Conservation (phyloP, 208 protist genomes). For the Tritrichomonas musculus region DNA sequence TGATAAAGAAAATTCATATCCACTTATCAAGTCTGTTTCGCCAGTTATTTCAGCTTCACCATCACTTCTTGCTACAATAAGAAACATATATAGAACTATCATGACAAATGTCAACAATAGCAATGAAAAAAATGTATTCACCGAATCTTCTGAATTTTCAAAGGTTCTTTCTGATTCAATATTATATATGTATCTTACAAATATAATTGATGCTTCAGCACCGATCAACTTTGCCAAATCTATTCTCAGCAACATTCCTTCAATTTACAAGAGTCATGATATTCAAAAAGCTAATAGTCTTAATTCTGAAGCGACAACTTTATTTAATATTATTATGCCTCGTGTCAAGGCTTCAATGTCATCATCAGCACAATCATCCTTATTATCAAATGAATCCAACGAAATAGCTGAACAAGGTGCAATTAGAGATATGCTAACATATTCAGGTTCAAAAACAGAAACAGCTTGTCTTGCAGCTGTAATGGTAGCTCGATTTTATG, state of each 20-base stretch:
- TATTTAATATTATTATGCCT: no score
- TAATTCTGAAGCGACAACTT: no score
- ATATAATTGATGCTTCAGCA: not conserved
- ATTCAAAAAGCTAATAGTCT: no score
- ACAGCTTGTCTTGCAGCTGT: not conserved
- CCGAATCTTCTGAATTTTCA: not conserved
- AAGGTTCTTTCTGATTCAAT: not conserved
- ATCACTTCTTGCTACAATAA: not conserved
- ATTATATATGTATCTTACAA: not conserved
- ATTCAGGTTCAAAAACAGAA: not conserved
- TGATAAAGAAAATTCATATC: no score
- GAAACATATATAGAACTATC: no score
- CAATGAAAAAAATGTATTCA: not conserved
- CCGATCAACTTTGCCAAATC: not conserved
- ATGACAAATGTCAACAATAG: no score
- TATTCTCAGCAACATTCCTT: no score
- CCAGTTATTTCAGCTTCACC: not conserved
- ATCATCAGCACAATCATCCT: no score
- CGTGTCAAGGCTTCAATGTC: no score
- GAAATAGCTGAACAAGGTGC: not conserved
- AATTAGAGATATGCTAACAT: not conserved
- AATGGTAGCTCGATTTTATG: not conserved
- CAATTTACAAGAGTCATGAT: no score
- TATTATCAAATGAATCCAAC: no score
- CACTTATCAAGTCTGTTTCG: not conserved